Base-by-base conservation (phyloP, 73 alveolate species). In the Paraurostyla sp. region DNA sequence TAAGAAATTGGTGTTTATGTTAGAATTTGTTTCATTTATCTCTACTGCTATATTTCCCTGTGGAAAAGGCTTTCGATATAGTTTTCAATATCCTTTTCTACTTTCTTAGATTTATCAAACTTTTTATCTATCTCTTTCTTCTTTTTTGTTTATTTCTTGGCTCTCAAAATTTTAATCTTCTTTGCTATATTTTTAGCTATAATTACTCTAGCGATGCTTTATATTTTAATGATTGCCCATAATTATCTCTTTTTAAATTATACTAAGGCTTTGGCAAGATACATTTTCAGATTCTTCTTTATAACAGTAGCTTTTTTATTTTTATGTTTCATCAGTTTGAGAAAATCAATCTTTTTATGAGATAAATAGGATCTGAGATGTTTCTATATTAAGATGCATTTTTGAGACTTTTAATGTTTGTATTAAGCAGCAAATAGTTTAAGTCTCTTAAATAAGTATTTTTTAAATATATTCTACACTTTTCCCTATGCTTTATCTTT, bases 21-120 rank as follows among this genome's bases (percentile, higher is more conserved):
- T 18, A 65, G 58, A 0, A 65, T 65, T 38, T 65, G 23, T 22
- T 65, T 65, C 82, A 65, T 65, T 40, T 65, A 22, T 9, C 25
- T 73, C 27, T 73, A 29, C 32, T 73, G 86, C 40, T 73, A 73
- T 1, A 78, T 54, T 54, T 78, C 89, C 32, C 78, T 78, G 30
- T 78, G 76, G n/a, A 78, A 78, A 4, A 78, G 62, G 38, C 59
- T 32, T 38, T 78, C 89, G 4, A 78, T 78, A 38, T 78, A 78
- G 42, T 78, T 78, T 52, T 78, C 89, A 6, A 78, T 78, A 30
- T 78, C 89, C 59, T 78, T 78, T 42, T 78, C 60, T 3, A 52
- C 46, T 4, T 42, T 25, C 23, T 78, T 52, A 1, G 63, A 7
- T 33, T 40, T 50, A 4, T 32, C 23, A 51, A 78, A 78, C 58